Conservation (phyloP, 2,329 filamentous ascomycete species). For the Arthrinium phaeospermum region DNA sequence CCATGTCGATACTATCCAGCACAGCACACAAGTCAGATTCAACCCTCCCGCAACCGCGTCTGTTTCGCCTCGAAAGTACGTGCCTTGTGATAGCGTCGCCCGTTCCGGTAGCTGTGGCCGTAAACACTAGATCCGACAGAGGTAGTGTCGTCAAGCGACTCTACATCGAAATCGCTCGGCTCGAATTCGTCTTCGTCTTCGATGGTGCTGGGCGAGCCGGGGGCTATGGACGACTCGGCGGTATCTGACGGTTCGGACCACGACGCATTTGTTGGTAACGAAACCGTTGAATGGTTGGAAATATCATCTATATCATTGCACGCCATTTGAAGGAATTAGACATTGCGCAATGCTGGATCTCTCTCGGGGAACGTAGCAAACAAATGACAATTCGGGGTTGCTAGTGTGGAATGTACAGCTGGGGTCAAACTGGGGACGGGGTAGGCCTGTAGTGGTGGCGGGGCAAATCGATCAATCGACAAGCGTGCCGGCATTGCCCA, state of each 20-base stretch:
- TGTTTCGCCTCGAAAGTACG: slow-evolving; percentile 31
- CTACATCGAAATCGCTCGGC: slow-evolving; percentile 28
- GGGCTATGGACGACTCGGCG: background rate
- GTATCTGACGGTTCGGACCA: slow-evolving; percentile 9
- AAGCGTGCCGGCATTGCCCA: background rate
- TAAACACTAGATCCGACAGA: slow-evolving; percentile 44
- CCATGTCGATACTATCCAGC: slow-evolving; percentile 39
- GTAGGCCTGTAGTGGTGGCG: background rate
- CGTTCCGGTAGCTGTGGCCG: slow-evolving; percentile 49
- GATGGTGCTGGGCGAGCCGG: slow-evolving; percentile 2
- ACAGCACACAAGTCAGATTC: slow-evolving; percentile 41
- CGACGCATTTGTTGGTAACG: slow-evolving; percentile 4
- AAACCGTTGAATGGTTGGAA: background rate
- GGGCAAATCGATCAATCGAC: background rate
- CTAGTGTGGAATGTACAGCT: background rate
- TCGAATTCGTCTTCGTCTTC: slow-evolving; percentile 14
- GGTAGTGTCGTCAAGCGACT: slow-evolving; percentile 28
- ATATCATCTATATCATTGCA: background rate
- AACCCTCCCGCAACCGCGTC: slow-evolving; percentile 30
- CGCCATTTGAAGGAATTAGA: background rate
- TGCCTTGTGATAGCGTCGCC: slow-evolving; percentile 48
- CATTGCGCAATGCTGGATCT: background rate
- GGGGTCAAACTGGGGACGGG: background rate
- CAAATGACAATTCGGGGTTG: background rate
- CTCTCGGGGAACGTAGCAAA: background rate